Base-by-base conservation (phyloP, 768 basidiomycete species). In the Amanita brunnescens region DNA sequence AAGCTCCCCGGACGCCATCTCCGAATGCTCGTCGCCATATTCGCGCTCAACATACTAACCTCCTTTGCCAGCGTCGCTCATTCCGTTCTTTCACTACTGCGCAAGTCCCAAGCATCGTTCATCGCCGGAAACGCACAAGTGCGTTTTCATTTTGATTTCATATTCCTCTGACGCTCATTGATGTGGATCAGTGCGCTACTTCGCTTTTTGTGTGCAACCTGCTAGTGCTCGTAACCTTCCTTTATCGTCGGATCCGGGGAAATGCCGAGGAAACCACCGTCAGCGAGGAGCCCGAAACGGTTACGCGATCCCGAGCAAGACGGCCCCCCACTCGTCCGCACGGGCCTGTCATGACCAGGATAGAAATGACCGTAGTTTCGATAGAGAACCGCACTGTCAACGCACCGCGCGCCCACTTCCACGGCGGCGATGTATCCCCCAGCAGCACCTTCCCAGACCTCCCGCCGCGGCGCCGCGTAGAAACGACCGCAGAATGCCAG, bases 141-240 rank as follows among this genome's bases (percentile, higher is more conserved):
- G 18, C n/a, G 57, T 54, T 20, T 18, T 6, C 16, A 12, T n/a
- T 32, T 14, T 3, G 24, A 14, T n/a, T 33, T 18, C 5, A 24
- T 24, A 16, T 33, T n/a, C n/a, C 14, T 3, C 21, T 43, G 49
- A 10, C 13, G 37, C n/a, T n/a, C n/a, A 24, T 23, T 13, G 7
- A 33, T 23, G 2, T 24, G 12, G 16, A 32, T 30, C 16, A 51
- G 50, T 38, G 40, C 13, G 50, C 50, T n/a, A 51, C 43, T 1
- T 43, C 50, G 0, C 29, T 51, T 10, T 48, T 58, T 10, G 52
- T 59, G 4, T 61, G 58, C 49, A 62, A 64, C 41, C 52, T 64
- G 13, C 58, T 64, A n/a, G 61, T 62, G 37, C 51, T 61, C 8
- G 60, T 58, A 3, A 64, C 60, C 10, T 61, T 55, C 52, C 32